These are phyloP conservation scores for Polygonum maritimum DNA, from an alignment of 148 eudicot genomes.

Conservation along the genomic window DNA sequence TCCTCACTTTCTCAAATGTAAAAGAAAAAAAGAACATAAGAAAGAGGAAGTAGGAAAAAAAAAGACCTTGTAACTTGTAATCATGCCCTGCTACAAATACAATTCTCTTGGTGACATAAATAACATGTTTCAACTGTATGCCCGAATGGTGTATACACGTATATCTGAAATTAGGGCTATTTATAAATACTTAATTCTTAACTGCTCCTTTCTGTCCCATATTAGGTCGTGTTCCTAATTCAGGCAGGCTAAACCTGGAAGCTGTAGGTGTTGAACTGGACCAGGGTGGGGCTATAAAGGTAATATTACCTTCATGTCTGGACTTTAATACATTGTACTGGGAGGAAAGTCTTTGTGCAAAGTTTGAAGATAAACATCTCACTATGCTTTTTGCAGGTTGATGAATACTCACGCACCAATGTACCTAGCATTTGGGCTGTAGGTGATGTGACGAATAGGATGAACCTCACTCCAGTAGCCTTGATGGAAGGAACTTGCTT, in stretches of 20 bases:
- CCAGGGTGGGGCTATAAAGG: conserved; percentile 68
- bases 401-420: conserved; percentile 69
- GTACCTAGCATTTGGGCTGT: conserved; percentile 94
- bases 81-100: background rate
- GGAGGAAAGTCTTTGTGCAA: background rate
- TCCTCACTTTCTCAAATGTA: background rate
- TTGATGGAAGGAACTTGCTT: conserved; percentile 94
- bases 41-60: background rate
- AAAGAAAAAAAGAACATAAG: background rate
- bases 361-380: background rate
- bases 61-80: background rate
- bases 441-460: conserved; percentile 94
- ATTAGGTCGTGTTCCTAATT: conserved; percentile 75
- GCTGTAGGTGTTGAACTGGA: conserved; percentile 82
- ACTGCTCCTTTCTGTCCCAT: too few species aligned
- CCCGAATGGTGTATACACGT: background rate
- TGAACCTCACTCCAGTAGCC: conserved; percentile 94
- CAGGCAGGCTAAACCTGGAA: conserved; percentile 79
- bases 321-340: background rate
- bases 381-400: conserved; percentile 43
- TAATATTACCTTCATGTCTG: conserved; percentile 10
- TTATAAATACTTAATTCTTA: background rate
- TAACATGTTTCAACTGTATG: background rate
- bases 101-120: background rate
- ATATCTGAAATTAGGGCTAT: background rate